These are phyloP conservation scores for Dipteronia sinensis DNA, from an alignment of 345 rosid genomes.

Conservation along the genomic window DNA sequence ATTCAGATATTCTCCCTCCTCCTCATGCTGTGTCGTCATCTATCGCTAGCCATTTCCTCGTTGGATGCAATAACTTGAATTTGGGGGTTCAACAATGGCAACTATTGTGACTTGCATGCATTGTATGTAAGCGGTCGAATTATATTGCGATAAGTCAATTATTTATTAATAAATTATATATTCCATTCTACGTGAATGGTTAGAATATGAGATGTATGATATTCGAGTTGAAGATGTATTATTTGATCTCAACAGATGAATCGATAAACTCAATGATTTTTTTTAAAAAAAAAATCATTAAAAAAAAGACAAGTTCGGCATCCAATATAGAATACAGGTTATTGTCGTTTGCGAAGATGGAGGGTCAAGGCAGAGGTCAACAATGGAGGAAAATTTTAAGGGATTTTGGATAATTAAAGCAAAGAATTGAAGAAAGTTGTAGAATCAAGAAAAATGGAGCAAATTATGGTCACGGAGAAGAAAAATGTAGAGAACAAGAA, in stretches of 20 bases:
- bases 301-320: not conserved
- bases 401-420: too few relatives aligned
- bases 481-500: not conserved
- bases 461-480: not conserved
- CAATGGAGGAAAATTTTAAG: too few relatives aligned
- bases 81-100: not conserved
- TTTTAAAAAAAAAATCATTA: too few relatives aligned
- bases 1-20: too few relatives aligned
- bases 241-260: too few relatives aligned
- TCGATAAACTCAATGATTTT: too few relatives aligned
- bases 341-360: not conserved
- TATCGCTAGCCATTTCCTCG: too few relatives aligned
- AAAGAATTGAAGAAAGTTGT: not conserved
- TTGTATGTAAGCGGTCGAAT: not conserved
- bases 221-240: too few relatives aligned
- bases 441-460: not conserved
- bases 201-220: too few relatives aligned
- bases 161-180: too few relatives aligned
- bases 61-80: not conserved
- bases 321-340: too few relatives aligned
- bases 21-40: not conserved
- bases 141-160: not conserved
- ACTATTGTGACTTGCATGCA: not conserved
- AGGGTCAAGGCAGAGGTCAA: not conserved
- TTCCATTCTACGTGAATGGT: too few relatives aligned